phyloP scores from a whole-genome alignment of 306 rosid species.

The Oxytropis ochrocephala region DNA sequence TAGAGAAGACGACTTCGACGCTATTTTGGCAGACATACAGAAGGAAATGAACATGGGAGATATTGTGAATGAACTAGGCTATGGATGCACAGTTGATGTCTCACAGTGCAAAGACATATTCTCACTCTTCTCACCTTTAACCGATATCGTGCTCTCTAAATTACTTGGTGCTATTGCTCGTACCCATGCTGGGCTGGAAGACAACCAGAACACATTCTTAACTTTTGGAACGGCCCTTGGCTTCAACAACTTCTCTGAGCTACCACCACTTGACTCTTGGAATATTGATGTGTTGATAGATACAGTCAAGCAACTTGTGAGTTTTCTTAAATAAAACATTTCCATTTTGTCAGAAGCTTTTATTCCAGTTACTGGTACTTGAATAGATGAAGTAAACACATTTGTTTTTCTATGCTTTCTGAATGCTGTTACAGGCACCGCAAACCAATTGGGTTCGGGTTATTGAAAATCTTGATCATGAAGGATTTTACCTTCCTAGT shows the following conservation, averaged over 20 bases:
- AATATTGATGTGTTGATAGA: constrained; percentile 88
- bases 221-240: constrained; percentile 72
- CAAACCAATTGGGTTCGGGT: constrained; percentile 69
- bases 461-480: constrained; percentile 87
- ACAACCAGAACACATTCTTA: constrained; percentile 61
- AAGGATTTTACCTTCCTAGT: constrained; percentile 86
- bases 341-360: background rate
- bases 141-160: constrained; percentile 66
- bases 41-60: constrained; percentile 97
- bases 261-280: constrained; percentile 74
- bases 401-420: constrained; percentile 16
- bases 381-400: background rate
- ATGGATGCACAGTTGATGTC: constrained; percentile 82
- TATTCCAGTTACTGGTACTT: background rate
- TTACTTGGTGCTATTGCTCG: constrained; percentile 79
- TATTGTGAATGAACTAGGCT: constrained; percentile 92
- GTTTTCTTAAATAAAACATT: constrained; percentile 13
- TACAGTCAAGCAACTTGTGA: constrained; percentile 73
- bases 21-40: constrained; percentile 93
- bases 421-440: constrained; percentile 66
- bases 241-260: constrained; percentile 51
- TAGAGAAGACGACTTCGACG: constrained; percentile 80
- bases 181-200: constrained; percentile 78
- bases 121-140: constrained; percentile 84
- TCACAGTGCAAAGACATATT: constrained; percentile 84